These are phyloP conservation scores for Claviceps arundinis DNA, from an alignment of 2,329 filamentous ascomycete genomes.

Conservation along the genomic window DNA sequence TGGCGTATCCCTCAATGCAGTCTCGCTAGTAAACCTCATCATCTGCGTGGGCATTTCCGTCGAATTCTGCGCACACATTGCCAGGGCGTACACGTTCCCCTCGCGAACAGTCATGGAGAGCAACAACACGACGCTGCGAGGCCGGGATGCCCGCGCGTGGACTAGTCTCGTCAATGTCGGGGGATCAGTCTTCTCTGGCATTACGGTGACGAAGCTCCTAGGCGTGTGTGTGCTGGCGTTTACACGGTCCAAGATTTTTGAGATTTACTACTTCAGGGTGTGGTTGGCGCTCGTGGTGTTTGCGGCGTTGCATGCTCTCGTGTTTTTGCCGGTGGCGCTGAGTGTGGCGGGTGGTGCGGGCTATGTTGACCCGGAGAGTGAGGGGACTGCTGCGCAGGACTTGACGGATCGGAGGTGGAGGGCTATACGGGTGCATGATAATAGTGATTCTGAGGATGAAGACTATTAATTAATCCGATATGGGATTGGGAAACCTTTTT, in stretches of 20 bases:
- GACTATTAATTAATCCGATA: slow-evolving; percentile 18
- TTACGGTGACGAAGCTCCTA: slow-evolving; percentile 88
- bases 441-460: slow-evolving; percentile 62
- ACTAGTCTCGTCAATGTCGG: slow-evolving; percentile 90
- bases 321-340: slow-evolving; percentile 83
- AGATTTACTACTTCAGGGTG: slow-evolving; percentile 97
- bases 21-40: slow-evolving; percentile 88
- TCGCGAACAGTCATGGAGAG: slow-evolving; percentile 65
- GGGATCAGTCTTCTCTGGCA: slow-evolving; percentile 86
- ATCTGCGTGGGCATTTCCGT: slow-evolving; percentile 95
- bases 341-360: slow-evolving; percentile 77
- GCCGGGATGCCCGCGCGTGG: slow-evolving; percentile 78
- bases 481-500: not conserved
- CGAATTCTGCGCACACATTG: slow-evolving; percentile 95
- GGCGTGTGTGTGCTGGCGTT: slow-evolving; percentile 89
- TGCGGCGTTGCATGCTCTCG: slow-evolving; percentile 74
- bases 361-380: slow-evolving; percentile 75
- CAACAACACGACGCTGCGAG: slow-evolving; percentile 64
- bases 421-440: slow-evolving; percentile 61
- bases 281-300: slow-evolving; percentile 88
- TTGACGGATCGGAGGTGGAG: slow-evolving; percentile 67
- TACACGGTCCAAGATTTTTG: slow-evolving; percentile 95
- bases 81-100: slow-evolving; percentile 90
- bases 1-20: slow-evolving; percentile 82
- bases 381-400: slow-evolving; percentile 83